Conservation (phyloP, 2,329 filamentous ascomycete genomes). For the Diaporthe sp. region DNA sequence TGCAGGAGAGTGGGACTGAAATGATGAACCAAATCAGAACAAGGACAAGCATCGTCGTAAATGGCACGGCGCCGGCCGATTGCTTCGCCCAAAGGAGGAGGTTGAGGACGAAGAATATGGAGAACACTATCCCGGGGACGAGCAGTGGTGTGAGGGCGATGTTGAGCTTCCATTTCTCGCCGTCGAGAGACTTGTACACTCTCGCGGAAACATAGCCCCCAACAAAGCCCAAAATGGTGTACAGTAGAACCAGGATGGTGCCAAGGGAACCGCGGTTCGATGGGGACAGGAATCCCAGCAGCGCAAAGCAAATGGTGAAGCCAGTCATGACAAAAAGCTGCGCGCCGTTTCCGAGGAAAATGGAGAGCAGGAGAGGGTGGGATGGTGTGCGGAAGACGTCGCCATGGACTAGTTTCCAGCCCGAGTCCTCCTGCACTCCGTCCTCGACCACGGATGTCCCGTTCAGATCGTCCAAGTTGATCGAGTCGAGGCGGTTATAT, state of each 20-base stretch:
- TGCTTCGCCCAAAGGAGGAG: conserved; percentile 95
- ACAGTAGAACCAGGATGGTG: conserved; percentile 93
- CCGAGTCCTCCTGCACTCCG: conserved; percentile 96
- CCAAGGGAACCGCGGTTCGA: conserved; percentile 95
- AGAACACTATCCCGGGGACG: conserved; percentile 89
- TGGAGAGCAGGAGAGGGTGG: conserved; percentile 85
- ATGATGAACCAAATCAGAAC: conserved; percentile 97
- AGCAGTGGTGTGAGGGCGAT: conserved; percentile 89
- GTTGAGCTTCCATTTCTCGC: conserved; percentile 94
- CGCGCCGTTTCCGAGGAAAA: conserved; percentile 92
- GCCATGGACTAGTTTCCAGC: conserved; percentile 98
- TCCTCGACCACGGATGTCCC: conserved; percentile 86
- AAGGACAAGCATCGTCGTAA: conserved; percentile 96
- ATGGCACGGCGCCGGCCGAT: conserved; percentile 94
- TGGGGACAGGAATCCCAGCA: conserved; percentile 94
- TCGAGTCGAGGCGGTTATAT: conserved; percentile 94
- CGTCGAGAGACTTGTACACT: conserved; percentile 94
- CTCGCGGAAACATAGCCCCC: conserved; percentile 92
- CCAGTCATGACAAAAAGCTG: conserved; percentile 99
- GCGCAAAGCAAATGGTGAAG: conserved; percentile 91
- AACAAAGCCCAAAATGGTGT: conserved; percentile 92
- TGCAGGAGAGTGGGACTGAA: conserved; percentile 90
- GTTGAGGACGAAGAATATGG: conserved; percentile 92
- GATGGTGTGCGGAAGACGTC: conserved; percentile 94
- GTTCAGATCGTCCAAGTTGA: conserved; percentile 90